phyloP scores from a whole-genome alignment of 345 rosid genomes.

The Gossypium anomalum region DNA sequence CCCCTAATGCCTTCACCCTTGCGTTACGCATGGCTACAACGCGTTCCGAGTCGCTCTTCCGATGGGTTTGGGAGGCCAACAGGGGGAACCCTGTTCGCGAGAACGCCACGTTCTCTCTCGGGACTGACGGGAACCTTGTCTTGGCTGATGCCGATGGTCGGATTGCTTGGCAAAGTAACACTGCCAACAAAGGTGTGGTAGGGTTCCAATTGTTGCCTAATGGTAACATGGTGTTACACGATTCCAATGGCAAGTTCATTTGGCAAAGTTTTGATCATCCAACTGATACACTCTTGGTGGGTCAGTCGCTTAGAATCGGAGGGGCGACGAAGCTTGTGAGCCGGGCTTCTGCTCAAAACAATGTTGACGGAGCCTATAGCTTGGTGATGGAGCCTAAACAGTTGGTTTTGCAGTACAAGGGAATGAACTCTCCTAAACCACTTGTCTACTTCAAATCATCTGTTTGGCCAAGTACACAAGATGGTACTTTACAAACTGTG shows the following conservation, averaged over 20 bases:
- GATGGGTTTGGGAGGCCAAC: slow-evolving; percentile 70
- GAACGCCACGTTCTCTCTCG: slow-evolving; percentile 39
- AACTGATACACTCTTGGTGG: slow-evolving; percentile 45
- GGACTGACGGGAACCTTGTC: slow-evolving; percentile 44
- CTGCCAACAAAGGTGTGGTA: slow-evolving; percentile 48
- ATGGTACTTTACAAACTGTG: slow-evolving; percentile 14
- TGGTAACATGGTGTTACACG: slow-evolving; percentile 54
- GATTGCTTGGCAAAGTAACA: slow-evolving; percentile 56
- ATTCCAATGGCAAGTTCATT: slow-evolving; percentile 35
- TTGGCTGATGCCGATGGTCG: slow-evolving; percentile 44
- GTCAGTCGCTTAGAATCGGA: slow-evolving; percentile 32
- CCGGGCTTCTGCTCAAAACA: slow-evolving; percentile 23
- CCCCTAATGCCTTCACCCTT: slow-evolving; percentile 45
- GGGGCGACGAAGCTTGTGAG: slow-evolving; percentile 39
- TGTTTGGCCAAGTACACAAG: background rate
- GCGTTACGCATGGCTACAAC: slow-evolving; percentile 46
- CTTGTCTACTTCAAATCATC: slow-evolving; percentile 26
- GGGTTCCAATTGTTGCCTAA: slow-evolving; percentile 37
- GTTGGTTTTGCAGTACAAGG: slow-evolving; percentile 29
- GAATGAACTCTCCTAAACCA: slow-evolving; percentile 26
- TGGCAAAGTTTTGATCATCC: slow-evolving; percentile 64
- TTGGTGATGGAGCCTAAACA: slow-evolving; percentile 36
- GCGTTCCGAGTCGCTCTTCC: slow-evolving; percentile 36
- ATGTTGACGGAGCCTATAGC: slow-evolving; percentile 34
- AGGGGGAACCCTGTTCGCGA: slow-evolving; percentile 42